Conservation (phyloP, 2,329 filamentous ascomycete species). For the Trichoderma afroharzianum region DNA sequence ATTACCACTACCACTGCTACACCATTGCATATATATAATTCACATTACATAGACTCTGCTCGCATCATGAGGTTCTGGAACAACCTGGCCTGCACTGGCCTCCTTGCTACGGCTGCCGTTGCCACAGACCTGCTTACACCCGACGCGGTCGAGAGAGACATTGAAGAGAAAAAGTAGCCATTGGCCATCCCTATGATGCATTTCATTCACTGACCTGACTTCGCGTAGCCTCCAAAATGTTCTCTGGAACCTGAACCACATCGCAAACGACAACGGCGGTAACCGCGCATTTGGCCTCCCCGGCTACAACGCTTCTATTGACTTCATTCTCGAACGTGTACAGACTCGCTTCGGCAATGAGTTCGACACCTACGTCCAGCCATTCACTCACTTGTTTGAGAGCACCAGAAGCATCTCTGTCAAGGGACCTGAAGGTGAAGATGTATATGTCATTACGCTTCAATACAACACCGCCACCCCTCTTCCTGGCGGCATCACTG, state of each 20-base stretch:
- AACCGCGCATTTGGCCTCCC: conserved; percentile 59
- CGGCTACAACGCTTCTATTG: conserved; percentile 55
- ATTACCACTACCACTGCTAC: neutral
- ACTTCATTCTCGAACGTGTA: conserved; percentile 51
- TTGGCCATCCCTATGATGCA: neutral
- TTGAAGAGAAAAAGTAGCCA: conserved; percentile 23
- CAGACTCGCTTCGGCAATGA: conserved; percentile 37
- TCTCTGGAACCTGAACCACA: conserved; percentile 52
- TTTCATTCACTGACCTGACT: neutral
- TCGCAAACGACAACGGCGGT: conserved; percentile 52
- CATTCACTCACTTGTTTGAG: conserved; percentile 45
- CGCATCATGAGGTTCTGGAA: conserved; percentile 22
- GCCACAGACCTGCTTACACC: conserved; percentile 36
- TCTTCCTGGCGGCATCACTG: conserved; percentile 33
- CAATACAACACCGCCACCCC: conserved; percentile 46
- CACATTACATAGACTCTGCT: neutral
- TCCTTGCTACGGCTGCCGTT: conserved; percentile 17
- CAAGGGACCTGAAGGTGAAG: conserved; percentile 42
- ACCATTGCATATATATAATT: neutral
- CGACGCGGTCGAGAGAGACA: conserved; percentile 39
- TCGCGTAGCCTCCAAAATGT: conserved; percentile 47
- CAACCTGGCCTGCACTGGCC: conserved; percentile 16
- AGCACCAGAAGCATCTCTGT: conserved; percentile 41
- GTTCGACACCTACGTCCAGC: conserved; percentile 44
- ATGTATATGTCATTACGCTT: conserved; percentile 42